A percentile compares a stretch with the other conserved stretches of the same genome.
phyloP scores from a whole-genome alignment of 129 eudicot species.

The Centaurea solstitialis region DNA sequence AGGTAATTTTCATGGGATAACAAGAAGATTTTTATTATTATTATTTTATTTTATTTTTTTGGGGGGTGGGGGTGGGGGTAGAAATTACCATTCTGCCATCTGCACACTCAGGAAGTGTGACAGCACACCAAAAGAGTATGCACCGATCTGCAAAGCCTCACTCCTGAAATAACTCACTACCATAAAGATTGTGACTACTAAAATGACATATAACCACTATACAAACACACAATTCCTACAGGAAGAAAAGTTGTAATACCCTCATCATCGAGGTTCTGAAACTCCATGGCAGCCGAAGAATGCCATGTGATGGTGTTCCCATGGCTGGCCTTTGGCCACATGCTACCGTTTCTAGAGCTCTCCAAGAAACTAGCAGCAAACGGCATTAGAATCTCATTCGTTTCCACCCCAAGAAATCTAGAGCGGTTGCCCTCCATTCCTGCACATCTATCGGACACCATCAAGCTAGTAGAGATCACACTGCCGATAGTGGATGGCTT shows the following conservation, averaged over 20 bases:
- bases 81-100: not conserved
- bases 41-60: too few species aligned
- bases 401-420: slow-evolving; percentile 65
- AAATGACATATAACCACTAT: not conserved
- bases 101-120: not conserved
- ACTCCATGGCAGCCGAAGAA: slow-evolving; percentile 24
- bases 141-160: slow-evolving; percentile 7
- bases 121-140: slow-evolving; percentile 10
- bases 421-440: slow-evolving; percentile 53
- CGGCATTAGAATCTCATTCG: slow-evolving; percentile 44
- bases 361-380: slow-evolving; percentile 46
- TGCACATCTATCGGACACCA: slow-evolving; percentile 17
- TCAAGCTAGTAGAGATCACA: slow-evolving; percentile 39
- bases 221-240: slow-evolving; percentile 1
- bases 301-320: slow-evolving; percentile 63
- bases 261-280: not conserved
- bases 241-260: not conserved
- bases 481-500: slow-evolving; percentile 48
- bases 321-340: slow-evolving; percentile 70
- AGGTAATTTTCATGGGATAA: too few species aligned
- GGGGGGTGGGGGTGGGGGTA: too few species aligned
- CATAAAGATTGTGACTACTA: slow-evolving; percentile 19
- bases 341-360: slow-evolving; percentile 56
- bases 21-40: too few species aligned
- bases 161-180: slow-evolving; percentile 12